phyloP scores from a whole-genome alignment of 352 stramenopile species.

The Globisporangium perplexum region DNA sequence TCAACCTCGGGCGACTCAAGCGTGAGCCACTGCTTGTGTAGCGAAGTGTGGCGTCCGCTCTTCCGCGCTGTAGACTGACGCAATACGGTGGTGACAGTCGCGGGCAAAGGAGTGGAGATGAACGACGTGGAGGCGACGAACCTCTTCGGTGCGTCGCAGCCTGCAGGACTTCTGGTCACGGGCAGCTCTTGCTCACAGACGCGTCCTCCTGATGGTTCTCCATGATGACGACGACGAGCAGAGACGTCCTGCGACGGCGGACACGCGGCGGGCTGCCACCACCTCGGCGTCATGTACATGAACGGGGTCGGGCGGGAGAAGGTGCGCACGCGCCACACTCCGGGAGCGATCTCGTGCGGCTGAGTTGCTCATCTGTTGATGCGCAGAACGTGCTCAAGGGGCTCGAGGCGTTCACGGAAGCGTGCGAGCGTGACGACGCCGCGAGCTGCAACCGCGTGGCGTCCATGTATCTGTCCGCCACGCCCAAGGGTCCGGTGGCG shows the following conservation, averaged over 20 bases:
- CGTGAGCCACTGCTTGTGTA: constrained; percentile 27
- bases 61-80: neutral
- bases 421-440: constrained; percentile 68
- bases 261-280: constrained; percentile 75
- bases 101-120: constrained; percentile 66
- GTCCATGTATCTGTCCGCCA: constrained; percentile 58
- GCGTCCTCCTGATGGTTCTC: neutral
- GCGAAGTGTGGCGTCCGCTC: neutral
- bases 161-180: neutral
- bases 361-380: too few species aligned
- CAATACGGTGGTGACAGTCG: constrained; percentile 31
- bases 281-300: constrained; percentile 79
- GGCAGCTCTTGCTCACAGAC: neutral
- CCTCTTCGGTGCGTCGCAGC: constrained; percentile 49
- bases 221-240: constrained; percentile 15
- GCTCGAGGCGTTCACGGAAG: constrained; percentile 66
- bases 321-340: constrained; percentile 22
- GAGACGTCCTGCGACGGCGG: constrained; percentile 72
- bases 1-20: constrained; percentile 80
- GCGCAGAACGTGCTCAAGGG: constrained; percentile 55
- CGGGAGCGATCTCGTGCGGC: too few species aligned
- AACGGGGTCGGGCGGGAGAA: constrained; percentile 69
- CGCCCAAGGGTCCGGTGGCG: constrained; percentile 24
- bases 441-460: constrained; percentile 81
- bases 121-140: constrained; percentile 63